phyloP scores from a whole-genome alignment of 345 rosid species.

The Salix brachista region DNA sequence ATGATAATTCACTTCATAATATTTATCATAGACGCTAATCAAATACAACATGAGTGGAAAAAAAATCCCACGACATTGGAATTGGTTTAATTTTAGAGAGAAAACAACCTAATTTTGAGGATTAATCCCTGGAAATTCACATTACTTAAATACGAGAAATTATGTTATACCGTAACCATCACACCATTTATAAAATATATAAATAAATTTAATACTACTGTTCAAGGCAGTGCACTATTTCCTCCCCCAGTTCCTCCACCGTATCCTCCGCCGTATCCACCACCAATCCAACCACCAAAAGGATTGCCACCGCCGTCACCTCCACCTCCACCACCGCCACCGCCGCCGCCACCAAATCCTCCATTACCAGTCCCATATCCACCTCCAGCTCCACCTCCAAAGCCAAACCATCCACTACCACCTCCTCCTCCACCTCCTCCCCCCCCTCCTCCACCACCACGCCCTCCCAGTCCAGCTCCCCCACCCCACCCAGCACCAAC shows the following conservation, averaged over 20 bases:
- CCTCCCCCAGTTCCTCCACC: conserved; percentile 16
- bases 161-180: neutral
- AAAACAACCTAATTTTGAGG: neutral
- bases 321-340: neutral
- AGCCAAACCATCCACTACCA: conserved; percentile 4
- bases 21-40: no score
- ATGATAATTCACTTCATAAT: no score
- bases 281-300: neutral
- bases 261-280: neutral
- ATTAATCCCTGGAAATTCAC: neutral
- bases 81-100: neutral
- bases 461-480: conserved; percentile 4
- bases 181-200: neutral
- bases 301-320: neutral
- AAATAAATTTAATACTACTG: neutral
- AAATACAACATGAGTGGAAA: neutral
- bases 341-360: neutral
- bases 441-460: neutral
- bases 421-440: conserved; percentile 15
- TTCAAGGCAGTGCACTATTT: conserved; percentile 15
- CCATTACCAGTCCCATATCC: conserved; percentile 2
- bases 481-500: conserved; percentile 3
- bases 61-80: neutral
- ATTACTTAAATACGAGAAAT: neutral
- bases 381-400: conserved; percentile 3